Conservation (phyloP, 2,329 filamentous ascomycete genomes). For the Escovopsis sp. region DNA sequence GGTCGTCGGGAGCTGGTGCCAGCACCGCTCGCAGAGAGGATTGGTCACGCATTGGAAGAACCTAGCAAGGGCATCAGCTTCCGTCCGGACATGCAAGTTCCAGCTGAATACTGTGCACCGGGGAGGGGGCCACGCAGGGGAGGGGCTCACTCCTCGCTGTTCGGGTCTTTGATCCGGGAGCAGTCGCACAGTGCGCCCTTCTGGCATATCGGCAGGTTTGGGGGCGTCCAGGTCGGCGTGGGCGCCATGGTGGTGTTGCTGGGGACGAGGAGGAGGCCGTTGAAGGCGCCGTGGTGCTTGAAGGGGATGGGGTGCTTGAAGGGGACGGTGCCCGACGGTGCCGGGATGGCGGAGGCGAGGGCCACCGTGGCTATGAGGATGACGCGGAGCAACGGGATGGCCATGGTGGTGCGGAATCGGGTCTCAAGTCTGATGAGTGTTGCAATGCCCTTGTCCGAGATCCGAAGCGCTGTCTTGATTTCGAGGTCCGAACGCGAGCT, state of each 20-base stretch:
- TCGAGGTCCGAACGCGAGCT: too few relatives aligned
- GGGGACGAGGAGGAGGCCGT: not conserved
- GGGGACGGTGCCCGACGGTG: not conserved
- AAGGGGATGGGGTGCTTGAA: not conserved
- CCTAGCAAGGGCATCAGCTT: conserved; percentile 2
- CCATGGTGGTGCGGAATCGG: not conserved
- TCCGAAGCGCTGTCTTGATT: too few relatives aligned
- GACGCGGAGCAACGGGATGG: conserved; percentile 1
- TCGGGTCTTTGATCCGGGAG: conserved; percentile 10
- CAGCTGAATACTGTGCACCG: too few relatives aligned
- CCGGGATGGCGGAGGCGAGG: conserved; percentile 1
- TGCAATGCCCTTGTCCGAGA: too few relatives aligned
- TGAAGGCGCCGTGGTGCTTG: not conserved
- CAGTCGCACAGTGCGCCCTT: conserved; percentile 16
- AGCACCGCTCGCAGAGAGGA: conserved; percentile 13
- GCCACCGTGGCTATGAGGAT: not conserved
- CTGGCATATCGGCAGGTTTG: conserved; percentile 6
- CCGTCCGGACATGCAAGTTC: not conserved
- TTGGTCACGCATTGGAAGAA: conserved; percentile 17
- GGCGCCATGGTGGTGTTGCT: not conserved
- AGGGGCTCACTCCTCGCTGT: conserved; percentile 9
- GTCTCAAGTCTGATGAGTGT: too few relatives aligned
- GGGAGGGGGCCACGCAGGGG: not conserved
- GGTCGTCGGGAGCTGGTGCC: conserved; percentile 2
- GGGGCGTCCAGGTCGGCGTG: not conserved